Evolutionary conservation across 768 basidiomycete genomes (phyloP).

Genomic region (Baorangia bicolor): DNA sequence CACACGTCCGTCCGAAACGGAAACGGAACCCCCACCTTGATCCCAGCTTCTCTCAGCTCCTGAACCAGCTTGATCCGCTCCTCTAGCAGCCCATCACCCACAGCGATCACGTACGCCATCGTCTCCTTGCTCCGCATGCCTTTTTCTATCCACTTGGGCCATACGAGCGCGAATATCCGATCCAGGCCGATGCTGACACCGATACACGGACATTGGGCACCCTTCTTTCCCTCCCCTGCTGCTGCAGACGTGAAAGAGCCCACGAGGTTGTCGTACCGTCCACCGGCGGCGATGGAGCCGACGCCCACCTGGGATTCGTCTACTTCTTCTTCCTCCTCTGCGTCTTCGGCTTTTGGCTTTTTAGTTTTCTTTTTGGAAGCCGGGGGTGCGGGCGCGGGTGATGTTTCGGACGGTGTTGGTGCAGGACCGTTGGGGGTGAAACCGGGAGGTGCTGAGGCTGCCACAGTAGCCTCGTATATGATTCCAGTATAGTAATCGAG

Average conservation of each 20-base stretch:
- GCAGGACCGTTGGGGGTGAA: conserved; percentile 56
- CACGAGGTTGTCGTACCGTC: conserved; percentile 94
- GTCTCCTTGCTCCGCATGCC: conserved; percentile 87
- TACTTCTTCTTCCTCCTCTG: conserved; percentile 73
- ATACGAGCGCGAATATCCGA: conserved; percentile 86
- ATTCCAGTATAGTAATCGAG: conserved; percentile 99
- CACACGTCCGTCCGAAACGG: neutral
- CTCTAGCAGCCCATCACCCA: conserved; percentile 84
- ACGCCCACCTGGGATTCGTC: conserved; percentile 95
- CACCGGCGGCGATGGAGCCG: conserved; percentile 99
- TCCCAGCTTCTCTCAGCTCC: conserved; percentile 80
- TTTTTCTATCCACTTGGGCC: conserved; percentile 80
- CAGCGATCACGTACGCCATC: conserved; percentile 90
- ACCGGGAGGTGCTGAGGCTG: conserved; percentile 89
- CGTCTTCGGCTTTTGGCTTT: conserved; percentile 43
- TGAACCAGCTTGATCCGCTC: conserved; percentile 81
- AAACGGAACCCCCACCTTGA: conserved; percentile 61
- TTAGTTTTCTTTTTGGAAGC: conserved; percentile 40
- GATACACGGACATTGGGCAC: conserved; percentile 75
- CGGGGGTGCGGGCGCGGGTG: conserved; percentile 16
- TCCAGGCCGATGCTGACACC: conserved; percentile 94
- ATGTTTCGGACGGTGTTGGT: conserved; percentile 26
- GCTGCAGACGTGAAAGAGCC: conserved; percentile 87
- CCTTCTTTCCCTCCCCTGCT: conserved; percentile 70
- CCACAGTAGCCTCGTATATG: conserved; percentile 95